Base-by-base conservation (phyloP, 306 rosid genomes). In the Rosa lucieae region DNA sequence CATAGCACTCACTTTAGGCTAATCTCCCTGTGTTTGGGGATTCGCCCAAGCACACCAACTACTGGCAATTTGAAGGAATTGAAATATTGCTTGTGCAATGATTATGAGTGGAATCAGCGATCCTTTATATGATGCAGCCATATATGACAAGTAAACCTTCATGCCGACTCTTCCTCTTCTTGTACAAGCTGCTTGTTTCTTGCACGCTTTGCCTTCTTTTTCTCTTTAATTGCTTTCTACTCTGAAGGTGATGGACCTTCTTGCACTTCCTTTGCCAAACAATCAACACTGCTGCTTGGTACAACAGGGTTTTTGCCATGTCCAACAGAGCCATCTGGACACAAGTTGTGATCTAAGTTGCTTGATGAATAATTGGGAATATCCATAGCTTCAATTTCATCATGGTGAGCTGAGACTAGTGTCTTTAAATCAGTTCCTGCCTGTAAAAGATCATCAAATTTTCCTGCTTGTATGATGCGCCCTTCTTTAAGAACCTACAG, bases 151-250 rank as follows among this genome's bases (percentile, higher is more conserved):
- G 88, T 96, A 96, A 76, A 96, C 98, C 88, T 89, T 93, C 99
- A 96, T 96, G 93, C 93, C 93, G 74, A 96, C 98, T 89, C 96
- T 86, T 96, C 98, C 90, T 96, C 99, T 85, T 96, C 99, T 84
- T 93, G 99, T 73, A 93, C 98, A 78, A 96, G 99, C 87, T 96
- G 99, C 43, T 93, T 91, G 79, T 93, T 96, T 43, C 97, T 90
- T 4, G 89, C 81, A 23, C 98, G 89, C 79, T 96, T 96, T 42
- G 90, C 89, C 83, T 91, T 93, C 89, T 95, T 96, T 85, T 96
- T 96, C 93, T 95, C 99, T 86, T 88, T 93, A 44, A 74, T 85
- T 76, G 89, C 86, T 84, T 90, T 91, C 87, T 83, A 74, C 87
- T 90, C 98, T 13, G 91, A 83, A 78, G 90, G 76, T 10, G 98